Evolutionary conservation across 139 green algal genomes (phyloP).

Genomic region (Chlamydomonas asymmetrica): DNA sequence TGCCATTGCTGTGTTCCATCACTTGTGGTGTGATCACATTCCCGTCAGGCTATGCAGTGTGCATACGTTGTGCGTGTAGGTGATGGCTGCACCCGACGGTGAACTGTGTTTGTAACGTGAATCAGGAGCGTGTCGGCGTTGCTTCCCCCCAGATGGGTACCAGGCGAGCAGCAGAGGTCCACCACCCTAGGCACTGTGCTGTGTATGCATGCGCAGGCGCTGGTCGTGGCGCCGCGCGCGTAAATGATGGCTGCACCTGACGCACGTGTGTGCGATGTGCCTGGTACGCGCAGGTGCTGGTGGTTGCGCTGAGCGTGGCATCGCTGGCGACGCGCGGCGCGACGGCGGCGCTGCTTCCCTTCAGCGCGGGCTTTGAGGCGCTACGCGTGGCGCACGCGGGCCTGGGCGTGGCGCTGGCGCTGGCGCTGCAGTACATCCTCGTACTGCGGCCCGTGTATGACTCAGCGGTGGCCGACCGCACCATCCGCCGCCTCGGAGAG

Average conservation of each 20-base stretch:
- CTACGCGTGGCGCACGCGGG: conserved; percentile 40
- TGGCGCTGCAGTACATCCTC: conserved; percentile 32
- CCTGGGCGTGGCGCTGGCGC: conserved; percentile 6
- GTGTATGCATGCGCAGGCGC: background rate
- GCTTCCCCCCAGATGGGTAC: too few relatives aligned
- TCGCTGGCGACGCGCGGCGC: conserved; percentile 33
- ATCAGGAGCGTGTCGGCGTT: too few relatives aligned
- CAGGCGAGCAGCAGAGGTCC: too few relatives aligned
- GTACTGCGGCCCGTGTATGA: conserved; percentile 46
- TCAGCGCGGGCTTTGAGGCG: conserved; percentile 42
- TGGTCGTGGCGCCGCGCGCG: background rate
- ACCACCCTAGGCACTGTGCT: too few relatives aligned
- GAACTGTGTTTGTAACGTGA: too few relatives aligned
- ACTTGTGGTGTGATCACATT: too few relatives aligned
- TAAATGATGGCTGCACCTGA: background rate
- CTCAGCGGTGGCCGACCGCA: conserved; percentile 7
- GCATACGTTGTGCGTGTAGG: too few relatives aligned
- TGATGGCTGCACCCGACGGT: too few relatives aligned
- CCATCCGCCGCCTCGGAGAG: background rate
- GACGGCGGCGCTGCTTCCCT: conserved; percentile 44
- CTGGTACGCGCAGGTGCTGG: background rate
- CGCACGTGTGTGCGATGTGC: background rate
- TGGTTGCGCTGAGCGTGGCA: background rate
- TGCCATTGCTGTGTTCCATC: too few relatives aligned
- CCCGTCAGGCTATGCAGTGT: too few relatives aligned